Base-by-base conservation (phyloP, 2,329 filamentous ascomycete genomes). In the Sporothrix mexicana region DNA sequence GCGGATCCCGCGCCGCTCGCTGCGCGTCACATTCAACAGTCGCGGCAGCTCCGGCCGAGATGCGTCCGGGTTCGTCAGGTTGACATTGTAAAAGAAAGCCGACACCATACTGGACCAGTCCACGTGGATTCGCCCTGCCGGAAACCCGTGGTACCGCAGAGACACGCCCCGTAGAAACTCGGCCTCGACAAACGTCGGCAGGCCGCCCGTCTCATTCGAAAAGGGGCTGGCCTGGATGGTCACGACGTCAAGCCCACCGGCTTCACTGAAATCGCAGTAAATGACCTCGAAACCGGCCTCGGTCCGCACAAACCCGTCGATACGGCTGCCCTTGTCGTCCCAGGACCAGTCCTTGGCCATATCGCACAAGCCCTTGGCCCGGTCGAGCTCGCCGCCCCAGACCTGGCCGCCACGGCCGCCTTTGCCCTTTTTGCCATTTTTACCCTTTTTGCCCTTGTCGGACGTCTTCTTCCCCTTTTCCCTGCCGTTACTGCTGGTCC, bases 221-320 rank as follows among this genome's bases (percentile, higher is more conserved):
- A 77, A 55, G 30, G 76, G 64, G 45, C 69, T 70, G 15, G 64
- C 43, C 13, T 71, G 74, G 30, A 80, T 78, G 4, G 79, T 79
- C 0, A 84, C 73, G 23, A 82, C 77, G 20, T 82, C 78, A 12
- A 88, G 74, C 0, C 83, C 84, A 17, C 72, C 76, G 3, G 57
- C 76, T 2, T 81, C 75, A 10, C 76, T 75, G 62, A 93, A 93
- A 70, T 90, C 82, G 78, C 91, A 93, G 23, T 91, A 82, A 68
- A 93, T 91, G 70, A 92, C 84, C 79, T 93, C 91, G 75, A 93
- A 93, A 0, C 91, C 91, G 20, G 86, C 85, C 77, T 93, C 91
- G 85, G 90, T 90, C 12, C 91, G 86, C 1, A 93, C 80, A 25
- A 92, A 83, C 0, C 89, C 90, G 76, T 92, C 88, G n/a, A 92